These are phyloP conservation scores for Yarrowia divulgata DNA, from an alignment of 805 yeast genomes.

Conservation along the genomic window DNA sequence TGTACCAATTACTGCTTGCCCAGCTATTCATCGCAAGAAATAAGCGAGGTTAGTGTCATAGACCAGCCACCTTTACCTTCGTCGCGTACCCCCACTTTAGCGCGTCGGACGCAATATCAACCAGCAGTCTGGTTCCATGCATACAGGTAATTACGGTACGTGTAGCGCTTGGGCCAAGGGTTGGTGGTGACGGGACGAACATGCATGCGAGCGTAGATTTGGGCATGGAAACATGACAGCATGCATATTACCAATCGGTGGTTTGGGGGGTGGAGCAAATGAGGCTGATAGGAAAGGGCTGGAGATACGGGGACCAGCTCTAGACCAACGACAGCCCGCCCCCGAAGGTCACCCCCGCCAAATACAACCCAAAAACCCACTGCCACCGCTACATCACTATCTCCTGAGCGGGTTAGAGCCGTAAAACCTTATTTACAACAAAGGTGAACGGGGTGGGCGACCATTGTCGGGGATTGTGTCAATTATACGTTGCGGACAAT, in stretches of 20 bases:
- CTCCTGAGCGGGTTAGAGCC: background rate
- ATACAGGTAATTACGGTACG: background rate
- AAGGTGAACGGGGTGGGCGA: constrained; percentile 29
- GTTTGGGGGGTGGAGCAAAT: too few species aligned
- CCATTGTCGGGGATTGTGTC: background rate
- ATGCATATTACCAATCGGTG: background rate
- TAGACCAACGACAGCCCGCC: too few species aligned
- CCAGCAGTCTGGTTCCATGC: background rate
- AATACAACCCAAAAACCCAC: too few species aligned
- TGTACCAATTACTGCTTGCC: too few species aligned
- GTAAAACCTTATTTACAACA: constrained; percentile 19
- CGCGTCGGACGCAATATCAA: background rate
- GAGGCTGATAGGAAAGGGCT: too few species aligned
- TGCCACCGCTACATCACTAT: constrained; percentile 1
- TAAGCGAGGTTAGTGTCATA: too few species aligned
- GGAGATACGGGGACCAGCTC: too few species aligned
- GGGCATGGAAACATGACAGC: background rate
- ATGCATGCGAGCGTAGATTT: constrained; percentile 28
- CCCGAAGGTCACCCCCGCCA: too few species aligned
- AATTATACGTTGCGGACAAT: background rate
- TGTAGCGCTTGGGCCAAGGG: background rate
- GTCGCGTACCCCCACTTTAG: background rate
- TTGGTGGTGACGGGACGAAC: constrained; percentile 20
- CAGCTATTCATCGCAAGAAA: too few species aligned
- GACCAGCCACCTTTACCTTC: background rate